Conservation (phyloP, 2,329 filamentous ascomycete genomes). For the Colletotrichum tropicicola region DNA sequence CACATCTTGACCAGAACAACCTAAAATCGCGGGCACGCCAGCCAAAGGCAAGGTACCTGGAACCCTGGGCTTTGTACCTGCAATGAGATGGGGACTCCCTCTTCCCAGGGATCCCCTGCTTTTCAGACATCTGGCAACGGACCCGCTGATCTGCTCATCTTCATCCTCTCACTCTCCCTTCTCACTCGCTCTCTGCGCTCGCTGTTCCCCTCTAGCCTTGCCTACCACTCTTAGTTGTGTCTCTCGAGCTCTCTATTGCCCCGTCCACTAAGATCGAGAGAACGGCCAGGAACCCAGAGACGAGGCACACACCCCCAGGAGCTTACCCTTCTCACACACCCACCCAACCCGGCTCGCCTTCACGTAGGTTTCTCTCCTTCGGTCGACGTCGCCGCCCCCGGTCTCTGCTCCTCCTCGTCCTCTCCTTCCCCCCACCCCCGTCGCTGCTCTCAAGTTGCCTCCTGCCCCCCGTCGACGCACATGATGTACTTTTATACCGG, state of each 20-base stretch:
- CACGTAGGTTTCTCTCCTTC: constrained; percentile 31
- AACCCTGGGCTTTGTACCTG: constrained; percentile 23
- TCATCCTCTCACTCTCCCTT: constrained; percentile 21
- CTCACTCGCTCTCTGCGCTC: constrained; percentile 14
- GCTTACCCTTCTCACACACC: constrained; percentile 16
- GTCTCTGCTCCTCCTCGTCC: constrained; percentile 18
- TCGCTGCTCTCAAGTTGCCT: constrained; percentile 27
- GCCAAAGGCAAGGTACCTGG: constrained; percentile 24
- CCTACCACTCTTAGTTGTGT: constrained; percentile 12
- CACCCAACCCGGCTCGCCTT: constrained; percentile 24
- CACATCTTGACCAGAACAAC: constrained; percentile 29
- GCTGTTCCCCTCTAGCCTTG: constrained; percentile 19
- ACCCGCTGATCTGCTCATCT: constrained; percentile 32
- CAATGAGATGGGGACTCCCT: constrained; percentile 12
- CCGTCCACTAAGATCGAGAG: constrained; percentile 24
- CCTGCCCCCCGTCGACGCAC: constrained; percentile 17
- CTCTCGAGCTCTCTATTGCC: constrained; percentile 16
- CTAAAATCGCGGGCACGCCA: constrained; percentile 29
- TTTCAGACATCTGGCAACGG: constrained; percentile 23
- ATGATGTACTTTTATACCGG: constrained; percentile 27
- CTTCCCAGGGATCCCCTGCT: constrained; percentile 20
- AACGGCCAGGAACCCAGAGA: constrained; percentile 10
- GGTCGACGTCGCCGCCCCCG: constrained; percentile 29
- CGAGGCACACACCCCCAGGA: constrained; percentile 24
- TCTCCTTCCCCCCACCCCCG: constrained; percentile 6